A percentile compares a stretch with the other conserved stretches of the same genome.
Evolutionary conservation across 2,329 filamentous ascomycete genomes (phyloP).

Genomic region (Aspergillus aculeatus): DNA sequence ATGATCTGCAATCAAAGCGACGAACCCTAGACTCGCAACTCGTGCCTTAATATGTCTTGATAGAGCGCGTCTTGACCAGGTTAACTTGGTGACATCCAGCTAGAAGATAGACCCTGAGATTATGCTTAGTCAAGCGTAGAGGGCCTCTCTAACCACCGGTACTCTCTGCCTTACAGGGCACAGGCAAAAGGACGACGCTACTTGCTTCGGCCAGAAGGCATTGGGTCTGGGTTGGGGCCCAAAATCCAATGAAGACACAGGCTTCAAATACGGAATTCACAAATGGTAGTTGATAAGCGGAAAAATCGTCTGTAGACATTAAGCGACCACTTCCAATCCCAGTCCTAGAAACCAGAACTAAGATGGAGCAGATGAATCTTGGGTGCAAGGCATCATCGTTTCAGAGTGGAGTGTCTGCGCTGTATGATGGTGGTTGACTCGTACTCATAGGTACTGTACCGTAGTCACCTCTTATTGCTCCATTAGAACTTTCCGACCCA

Average conservation of each 20-base stretch:
- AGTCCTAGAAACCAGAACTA: not conserved
- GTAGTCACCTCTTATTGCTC: too few relatives aligned
- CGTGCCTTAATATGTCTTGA: too few relatives aligned
- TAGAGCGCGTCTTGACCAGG: too few relatives aligned
- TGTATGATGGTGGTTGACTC: not conserved
- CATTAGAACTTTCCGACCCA: not conserved
- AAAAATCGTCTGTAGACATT: not conserved
- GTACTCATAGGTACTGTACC: not conserved
- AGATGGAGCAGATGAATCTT: not conserved
- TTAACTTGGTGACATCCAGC: too few relatives aligned
- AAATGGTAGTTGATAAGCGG: not conserved
- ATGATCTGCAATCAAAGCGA: too few relatives aligned
- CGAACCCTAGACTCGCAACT: too few relatives aligned
- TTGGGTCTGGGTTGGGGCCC: not conserved
- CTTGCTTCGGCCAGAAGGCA: too few relatives aligned
- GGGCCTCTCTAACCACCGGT: not conserved
- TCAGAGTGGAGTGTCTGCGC: constrained; percentile 8
- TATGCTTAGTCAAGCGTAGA: too few relatives aligned
- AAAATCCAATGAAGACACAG: not conserved
- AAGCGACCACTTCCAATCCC: not conserved
- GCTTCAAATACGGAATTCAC: not conserved
- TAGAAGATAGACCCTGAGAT: too few relatives aligned
- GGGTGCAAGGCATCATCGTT: constrained; percentile 15
- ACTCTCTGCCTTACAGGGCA: constrained; percentile 4
- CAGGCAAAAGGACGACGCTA: too few relatives aligned